Percentiles rank a stretch among this genome's conserved stretches.
Conservation (phyloP, 805 yeast genomes). For the Schizosaccharomyces octosporus region DNA sequence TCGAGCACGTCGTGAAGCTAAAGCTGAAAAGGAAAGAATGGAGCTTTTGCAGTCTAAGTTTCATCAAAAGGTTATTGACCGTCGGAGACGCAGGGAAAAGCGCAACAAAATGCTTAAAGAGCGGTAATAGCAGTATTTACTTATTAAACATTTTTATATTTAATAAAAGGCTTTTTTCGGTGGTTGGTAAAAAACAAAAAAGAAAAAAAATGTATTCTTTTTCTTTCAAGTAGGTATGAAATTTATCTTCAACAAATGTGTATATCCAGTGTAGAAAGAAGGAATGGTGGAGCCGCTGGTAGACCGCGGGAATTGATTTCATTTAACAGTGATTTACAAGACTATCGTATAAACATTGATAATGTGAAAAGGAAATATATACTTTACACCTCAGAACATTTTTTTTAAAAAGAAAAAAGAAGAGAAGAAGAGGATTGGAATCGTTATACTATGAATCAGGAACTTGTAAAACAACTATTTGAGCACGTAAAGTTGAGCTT, state of each 20-base stretch:
- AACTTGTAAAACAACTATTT: not conserved
- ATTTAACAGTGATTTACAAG: too few species aligned
- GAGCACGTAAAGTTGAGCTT: not conserved
- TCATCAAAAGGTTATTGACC: conserved; percentile 78
- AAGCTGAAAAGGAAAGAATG: conserved; percentile 74
- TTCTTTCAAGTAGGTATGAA: too few species aligned
- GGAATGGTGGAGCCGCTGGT: too few species aligned
- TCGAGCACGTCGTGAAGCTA: conserved; percentile 18
- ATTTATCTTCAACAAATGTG: too few species aligned
- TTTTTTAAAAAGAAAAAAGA: not conserved
- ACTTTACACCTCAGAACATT: not conserved
- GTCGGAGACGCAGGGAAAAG: conserved; percentile 77
- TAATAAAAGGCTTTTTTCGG: not conserved
- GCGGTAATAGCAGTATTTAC: conserved; percentile 13
- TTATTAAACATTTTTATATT: not conserved
- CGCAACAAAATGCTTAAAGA: conserved; percentile 82
- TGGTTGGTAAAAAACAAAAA: too few species aligned
- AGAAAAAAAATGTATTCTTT: too few species aligned
- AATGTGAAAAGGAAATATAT: too few species aligned
- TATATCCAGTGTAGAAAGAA: too few species aligned
- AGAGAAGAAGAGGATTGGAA: too few species aligned
- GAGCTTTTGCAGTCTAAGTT: conserved; percentile 60
- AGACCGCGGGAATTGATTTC: too few species aligned
- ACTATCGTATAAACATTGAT: too few species aligned
- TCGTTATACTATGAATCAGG: not conserved